phyloP scores from a whole-genome alignment of 108 stramenopile genomes.

The Parmales sp. region DNA sequence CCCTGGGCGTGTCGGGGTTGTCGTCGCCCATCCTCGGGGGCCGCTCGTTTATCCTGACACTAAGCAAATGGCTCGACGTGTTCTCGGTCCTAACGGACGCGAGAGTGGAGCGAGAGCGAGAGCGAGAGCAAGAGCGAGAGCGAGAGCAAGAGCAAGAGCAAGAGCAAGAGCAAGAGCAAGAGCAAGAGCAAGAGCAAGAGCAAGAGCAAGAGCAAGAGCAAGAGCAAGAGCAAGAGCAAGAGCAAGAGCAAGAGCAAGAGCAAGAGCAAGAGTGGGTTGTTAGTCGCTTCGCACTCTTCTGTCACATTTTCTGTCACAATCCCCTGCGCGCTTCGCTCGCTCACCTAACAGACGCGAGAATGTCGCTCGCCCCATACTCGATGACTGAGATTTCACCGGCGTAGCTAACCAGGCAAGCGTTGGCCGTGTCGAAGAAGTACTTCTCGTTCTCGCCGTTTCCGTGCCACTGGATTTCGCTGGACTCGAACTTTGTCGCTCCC shows the following conservation, averaged over 20 bases:
- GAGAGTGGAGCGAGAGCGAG: slow-evolving; percentile 41
- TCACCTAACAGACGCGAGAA: slow-evolving; percentile 39
- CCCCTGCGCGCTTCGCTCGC: slow-evolving; percentile 26
- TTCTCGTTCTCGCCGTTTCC: slow-evolving; percentile 25
- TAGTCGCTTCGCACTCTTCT: too few species aligned
- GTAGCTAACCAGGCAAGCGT: slow-evolving; percentile 29
- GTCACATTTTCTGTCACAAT: too few species aligned
- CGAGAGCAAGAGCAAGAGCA: too few species aligned
- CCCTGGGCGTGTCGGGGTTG: neutral
- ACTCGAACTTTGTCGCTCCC: slow-evolving; percentile 35
- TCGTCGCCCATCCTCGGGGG: neutral
- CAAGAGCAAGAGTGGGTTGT: too few species aligned
- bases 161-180: too few species aligned
- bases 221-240: too few species aligned
- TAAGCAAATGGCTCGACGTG: slow-evolving; percentile 31
- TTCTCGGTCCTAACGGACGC: slow-evolving; percentile 44
- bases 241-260: too few species aligned
- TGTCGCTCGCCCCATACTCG: slow-evolving; percentile 50
- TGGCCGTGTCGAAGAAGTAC: slow-evolving; percentile 44
- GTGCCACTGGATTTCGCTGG: slow-evolving; percentile 37
- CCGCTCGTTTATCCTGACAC: slow-evolving; percentile 44
- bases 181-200: too few species aligned
- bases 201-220: too few species aligned
- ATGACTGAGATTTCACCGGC: slow-evolving; percentile 43
- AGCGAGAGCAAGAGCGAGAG: too few species aligned